A percentile compares a stretch with the other conserved stretches of the same genome.
phyloP scores from a whole-genome alignment of 192 early-diverging fungal genomes.

The Coemansia sp. region DNA sequence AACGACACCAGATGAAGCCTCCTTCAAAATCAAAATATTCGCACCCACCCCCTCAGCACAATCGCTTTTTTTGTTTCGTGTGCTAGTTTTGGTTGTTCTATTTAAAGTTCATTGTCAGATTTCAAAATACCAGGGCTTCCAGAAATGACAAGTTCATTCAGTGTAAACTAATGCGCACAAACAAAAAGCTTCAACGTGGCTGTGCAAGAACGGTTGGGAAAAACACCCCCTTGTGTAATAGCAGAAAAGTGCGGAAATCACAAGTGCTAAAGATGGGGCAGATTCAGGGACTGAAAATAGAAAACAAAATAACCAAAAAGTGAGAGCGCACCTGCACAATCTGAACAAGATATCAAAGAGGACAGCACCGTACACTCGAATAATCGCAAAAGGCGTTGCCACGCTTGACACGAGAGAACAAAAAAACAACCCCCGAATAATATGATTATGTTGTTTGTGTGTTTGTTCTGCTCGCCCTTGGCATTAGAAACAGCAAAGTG shows the following conservation, averaged over 20 bases:
- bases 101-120: not conserved
- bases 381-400: constrained; percentile 10
- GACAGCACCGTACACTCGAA: not conserved
- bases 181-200: constrained; percentile 3
- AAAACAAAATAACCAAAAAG: not conserved
- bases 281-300: not conserved
- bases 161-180: not conserved
- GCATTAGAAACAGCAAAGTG: not conserved
- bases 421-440: not conserved
- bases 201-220: constrained; percentile 4
- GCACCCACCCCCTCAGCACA: not conserved
- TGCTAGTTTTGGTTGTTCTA: constrained; percentile 1
- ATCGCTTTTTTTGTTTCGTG: not conserved
- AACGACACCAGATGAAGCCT: too few species aligned
- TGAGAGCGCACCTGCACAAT: not conserved
- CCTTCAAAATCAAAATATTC: not conserved
- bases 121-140: not conserved
- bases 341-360: not conserved
- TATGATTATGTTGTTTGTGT: not conserved
- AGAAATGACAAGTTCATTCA: not conserved
- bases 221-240: not conserved
- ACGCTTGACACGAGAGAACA: not conserved
- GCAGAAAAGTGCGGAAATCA: too few species aligned
- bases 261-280: not conserved
- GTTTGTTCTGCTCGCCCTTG: not conserved